Evolutionary conservation across 495 filamentous ascomycete genomes (phyloP), one percentile per base, ranked within the genome.

Genomic region (Choiromyces venosus): DNA sequence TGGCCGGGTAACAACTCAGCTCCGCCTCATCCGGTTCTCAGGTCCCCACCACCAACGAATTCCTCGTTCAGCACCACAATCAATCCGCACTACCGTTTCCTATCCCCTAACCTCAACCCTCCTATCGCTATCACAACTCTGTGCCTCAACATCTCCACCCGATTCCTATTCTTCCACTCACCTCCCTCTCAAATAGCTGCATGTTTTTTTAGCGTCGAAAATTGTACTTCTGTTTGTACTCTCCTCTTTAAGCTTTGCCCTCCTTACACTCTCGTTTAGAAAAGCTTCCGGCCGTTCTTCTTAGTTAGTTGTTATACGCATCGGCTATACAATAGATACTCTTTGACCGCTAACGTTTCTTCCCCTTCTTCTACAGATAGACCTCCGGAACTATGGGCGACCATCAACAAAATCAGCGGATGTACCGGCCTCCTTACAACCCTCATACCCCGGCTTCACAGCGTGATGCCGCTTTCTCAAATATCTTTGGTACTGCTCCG

Each of bases 401-500:
- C 74, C 72, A 79, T 67, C 77, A 79, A 44, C 76, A 78, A 61
- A 79, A 79, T 42, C 77, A 79, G 33, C 77, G 77, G 70, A 38
- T 67, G 68, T 79, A 79, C 64, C 76, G 77, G 67, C 67, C 68
- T 65, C 71, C 73, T 37, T 75, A 79, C 71, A 78, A 68, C 35
- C 74, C 74, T 66, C 74, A 74, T 39, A 70, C 74, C 42, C 70
- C 76, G n/a, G 70, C 44, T 82, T 85, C 76, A 79, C 92, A 96
- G 83, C 89, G 95, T 84, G 94, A 99, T 87, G 93, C 92, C 79
- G 95, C 94, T 42, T 99, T 96, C 83, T 92, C 91, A 71, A 92
- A 93, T 84, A 99, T 99, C 78, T 99, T 99, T 80, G 95, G 95
- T 75, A 89, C 89, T 80, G 88, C 91, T 67, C 92, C 91, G 46